A percentile compares a stretch with the other conserved stretches of the same genome.
Evolutionary conservation across 2,329 filamentous ascomycete genomes (phyloP).

Genomic region (Decorospora gaudefroyi): DNA sequence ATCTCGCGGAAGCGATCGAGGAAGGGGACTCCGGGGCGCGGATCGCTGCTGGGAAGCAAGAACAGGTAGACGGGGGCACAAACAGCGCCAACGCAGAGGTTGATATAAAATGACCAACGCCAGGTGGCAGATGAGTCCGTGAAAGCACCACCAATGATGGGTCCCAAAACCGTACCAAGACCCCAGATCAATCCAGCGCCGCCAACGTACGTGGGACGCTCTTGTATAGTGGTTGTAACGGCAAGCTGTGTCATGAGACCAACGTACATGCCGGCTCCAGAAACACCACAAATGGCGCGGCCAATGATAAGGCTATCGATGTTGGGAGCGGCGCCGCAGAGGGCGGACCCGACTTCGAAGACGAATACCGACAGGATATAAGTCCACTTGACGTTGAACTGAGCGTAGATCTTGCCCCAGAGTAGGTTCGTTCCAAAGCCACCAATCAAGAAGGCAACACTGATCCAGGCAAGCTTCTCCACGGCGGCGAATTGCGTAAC

Average conservation of each 20-base stretch:
- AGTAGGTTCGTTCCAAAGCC: neutral
- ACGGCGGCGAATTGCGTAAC: neutral
- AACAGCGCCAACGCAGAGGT: conserved; percentile 12
- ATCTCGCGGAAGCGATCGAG: too few species aligned
- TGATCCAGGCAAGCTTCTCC: neutral
- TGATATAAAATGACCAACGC: conserved; percentile 48
- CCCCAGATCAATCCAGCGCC: conserved; percentile 47
- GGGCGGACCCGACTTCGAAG: conserved; percentile 37
- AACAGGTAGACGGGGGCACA: conserved; percentile 37
- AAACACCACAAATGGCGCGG: conserved; percentile 52
- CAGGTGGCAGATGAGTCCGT: conserved; percentile 49
- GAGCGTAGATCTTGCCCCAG: conserved; percentile 20
- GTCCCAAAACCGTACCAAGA: conserved; percentile 44
- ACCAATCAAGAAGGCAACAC: neutral
- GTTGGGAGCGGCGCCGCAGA: conserved; percentile 33
- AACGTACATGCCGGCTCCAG: conserved; percentile 52
- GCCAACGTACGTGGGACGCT: conserved; percentile 41
- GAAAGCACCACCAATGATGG: conserved; percentile 51
- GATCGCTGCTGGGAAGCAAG: conserved; percentile 18
- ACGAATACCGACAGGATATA: conserved; percentile 33
- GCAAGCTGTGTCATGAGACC: too few species aligned
- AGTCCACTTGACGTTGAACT: conserved; percentile 53
- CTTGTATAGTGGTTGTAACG: conserved; percentile 36
- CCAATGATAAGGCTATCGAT: conserved; percentile 46
- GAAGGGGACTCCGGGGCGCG: neutral